Base-by-base conservation (phyloP, 768 basidiomycete species). In the Leccinum olivaceopallidum region DNA sequence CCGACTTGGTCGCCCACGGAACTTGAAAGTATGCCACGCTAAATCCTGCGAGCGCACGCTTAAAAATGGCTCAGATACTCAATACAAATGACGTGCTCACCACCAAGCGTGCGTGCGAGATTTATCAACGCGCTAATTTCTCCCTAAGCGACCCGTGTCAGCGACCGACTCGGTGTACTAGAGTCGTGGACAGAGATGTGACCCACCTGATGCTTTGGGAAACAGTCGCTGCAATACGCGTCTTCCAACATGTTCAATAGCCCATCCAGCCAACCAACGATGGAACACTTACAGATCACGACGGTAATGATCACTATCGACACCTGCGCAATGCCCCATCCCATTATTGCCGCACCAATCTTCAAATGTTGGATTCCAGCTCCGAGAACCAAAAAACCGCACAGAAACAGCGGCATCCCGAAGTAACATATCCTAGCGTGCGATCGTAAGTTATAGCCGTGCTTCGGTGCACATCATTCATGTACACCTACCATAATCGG, bases 71-170 rank as follows among this genome's bases (percentile, higher is more conserved):
- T 60, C 18, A 51, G 20, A 56, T 9, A 55, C 28, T 22, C 1
- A 1, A 59, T 22, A 53, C 2, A 47, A 52, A 18, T 2, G 2
- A 22, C 8, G 20, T 60, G 39, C 58, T 71, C 64, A 61, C 76
- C 77, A 2, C 66, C 65, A 10, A 77, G 68, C 0, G 66, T 67
- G 10, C 80, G 73, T 10, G 75, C 71, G 37, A 80, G 72, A 60
- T 81, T 81, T 64, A 81, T 68, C 42, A 81, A 64, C 6, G 80
- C 77, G 51, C 76, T 76, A n/a, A 75, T 73, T 65, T 81, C 80
- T 28, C 80, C 80, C 66, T 77, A 59, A 58, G 26, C 22, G n/a
- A 36, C 8, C 32, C 16, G 20, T 2, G 12, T 61, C 28, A 63
- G 26, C 14, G 14, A 53, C 42, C 20, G 37, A 56, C 7, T 8